Evolutionary conservation across 129 eudicot species (phyloP).

Genomic region (Helianthus annuus): DNA sequence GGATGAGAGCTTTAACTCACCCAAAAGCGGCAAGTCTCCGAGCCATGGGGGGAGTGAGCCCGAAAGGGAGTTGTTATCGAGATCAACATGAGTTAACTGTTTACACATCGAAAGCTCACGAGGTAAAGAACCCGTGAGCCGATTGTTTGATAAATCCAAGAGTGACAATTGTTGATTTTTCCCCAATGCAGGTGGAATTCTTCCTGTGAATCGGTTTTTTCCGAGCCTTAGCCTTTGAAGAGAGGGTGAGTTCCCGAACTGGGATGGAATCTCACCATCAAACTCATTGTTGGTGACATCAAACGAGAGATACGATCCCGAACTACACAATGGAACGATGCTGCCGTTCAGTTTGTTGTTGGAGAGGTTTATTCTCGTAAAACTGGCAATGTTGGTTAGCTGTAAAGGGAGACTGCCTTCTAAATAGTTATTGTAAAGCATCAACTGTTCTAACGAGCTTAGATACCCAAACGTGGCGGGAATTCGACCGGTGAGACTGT

Average conservation of each 20-base stretch:
- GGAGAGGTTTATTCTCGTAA: conserved; percentile 78
- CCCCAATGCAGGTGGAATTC: conserved; percentile 69
- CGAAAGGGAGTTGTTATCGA: conserved; percentile 64
- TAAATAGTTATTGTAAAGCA: conserved; percentile 94
- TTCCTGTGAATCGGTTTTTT: conserved; percentile 55
- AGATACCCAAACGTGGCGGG: conserved; percentile 73
- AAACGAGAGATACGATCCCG: conserved; percentile 67
- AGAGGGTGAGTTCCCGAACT: conserved; percentile 58
- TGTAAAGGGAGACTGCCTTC: conserved; percentile 70
- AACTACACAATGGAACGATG: conserved; percentile 71
- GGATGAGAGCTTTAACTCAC: conserved; percentile 82
- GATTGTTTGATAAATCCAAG: conserved; percentile 72
- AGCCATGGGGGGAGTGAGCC: conserved; percentile 78
- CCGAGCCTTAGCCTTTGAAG: conserved; percentile 84
- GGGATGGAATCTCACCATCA: conserved; percentile 62
- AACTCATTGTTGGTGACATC: conserved; percentile 82
- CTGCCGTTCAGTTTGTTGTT: conserved; percentile 77
- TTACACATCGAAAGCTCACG: conserved; percentile 64
- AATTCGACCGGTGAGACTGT: conserved; percentile 68
- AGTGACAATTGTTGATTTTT: conserved; percentile 52
- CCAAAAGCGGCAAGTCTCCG: conserved; percentile 69
- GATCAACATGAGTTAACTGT: conserved; percentile 71
- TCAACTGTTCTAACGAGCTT: conserved; percentile 61
- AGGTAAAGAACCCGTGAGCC: conserved; percentile 70
- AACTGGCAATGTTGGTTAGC: conserved; percentile 48